Conservation (phyloP, 306 rosid species). For the Corylus americana region DNA sequence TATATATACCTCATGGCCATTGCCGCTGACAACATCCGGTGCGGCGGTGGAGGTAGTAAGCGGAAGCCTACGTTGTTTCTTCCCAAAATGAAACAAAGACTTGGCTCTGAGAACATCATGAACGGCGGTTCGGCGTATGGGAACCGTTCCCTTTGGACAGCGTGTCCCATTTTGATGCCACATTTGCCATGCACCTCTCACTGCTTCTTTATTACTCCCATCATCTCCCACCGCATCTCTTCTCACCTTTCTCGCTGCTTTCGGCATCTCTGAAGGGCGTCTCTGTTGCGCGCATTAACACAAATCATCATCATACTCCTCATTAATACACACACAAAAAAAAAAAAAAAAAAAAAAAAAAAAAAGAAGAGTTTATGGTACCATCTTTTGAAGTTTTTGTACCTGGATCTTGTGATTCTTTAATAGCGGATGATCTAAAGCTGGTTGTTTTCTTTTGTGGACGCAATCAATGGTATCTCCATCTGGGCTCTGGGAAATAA, state of each 20-base stretch:
- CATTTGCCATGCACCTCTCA: conserved; percentile 53
- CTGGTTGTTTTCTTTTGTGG: conserved; percentile 57
- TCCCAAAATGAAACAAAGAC: conserved; percentile 79
- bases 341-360: neutral
- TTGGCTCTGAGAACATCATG: conserved; percentile 36
- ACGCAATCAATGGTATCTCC: conserved; percentile 65
- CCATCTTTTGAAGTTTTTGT: neutral
- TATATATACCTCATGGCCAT: conserved; percentile 81
- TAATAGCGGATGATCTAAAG: conserved; percentile 61
- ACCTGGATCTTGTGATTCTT: conserved; percentile 72
- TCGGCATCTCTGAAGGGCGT: conserved; percentile 59
- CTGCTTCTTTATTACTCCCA: neutral
- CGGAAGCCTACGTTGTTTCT: conserved; percentile 45
- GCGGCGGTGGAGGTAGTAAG: conserved; percentile 37
- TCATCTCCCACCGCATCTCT: neutral
- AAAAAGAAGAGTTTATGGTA: neutral
- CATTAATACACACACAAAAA: neutral
- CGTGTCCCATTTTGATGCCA: conserved; percentile 84
- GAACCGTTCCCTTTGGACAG: conserved; percentile 84
- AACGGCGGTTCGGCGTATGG: conserved; percentile 66
- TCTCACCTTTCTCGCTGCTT: conserved; percentile 25
- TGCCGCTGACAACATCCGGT: conserved; percentile 68
- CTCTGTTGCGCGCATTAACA: conserved; percentile 41
- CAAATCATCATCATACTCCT: neutral
- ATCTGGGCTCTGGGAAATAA: conserved; percentile 63